Base-by-base conservation (phyloP, 345 rosid genomes). In the Lepidium aucheri region DNA sequence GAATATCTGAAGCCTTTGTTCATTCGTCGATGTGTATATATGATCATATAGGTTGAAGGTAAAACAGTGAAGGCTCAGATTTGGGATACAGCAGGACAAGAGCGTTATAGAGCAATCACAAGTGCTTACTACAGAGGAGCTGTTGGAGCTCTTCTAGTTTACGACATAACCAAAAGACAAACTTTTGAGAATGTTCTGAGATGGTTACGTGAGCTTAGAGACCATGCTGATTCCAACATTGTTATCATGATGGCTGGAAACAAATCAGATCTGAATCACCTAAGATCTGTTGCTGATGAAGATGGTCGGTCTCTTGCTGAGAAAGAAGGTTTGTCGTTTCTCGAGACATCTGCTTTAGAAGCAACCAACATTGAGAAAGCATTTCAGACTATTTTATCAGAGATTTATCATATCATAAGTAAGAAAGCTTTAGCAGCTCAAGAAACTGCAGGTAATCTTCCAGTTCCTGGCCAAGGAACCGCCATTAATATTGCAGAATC, bases 51-150 rank as follows among this genome's bases (percentile, higher is more conserved):
- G 96, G 92, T 86, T 6, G 90, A 88, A 74, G 96, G 90, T 55
- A 88, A 88, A 76, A 84, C 84, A 30, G 86, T 88, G 11, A 88
- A 88, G 84, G 92, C 90, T 26, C 90, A 88, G 83, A 88, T 88
- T 39, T 86, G 90, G 96, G 96, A 88, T 38, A 86, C 92, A 0
- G 96, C 92, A 24, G 96, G 96, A 9, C 96, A 88, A 68, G 92
- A 88, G 74, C 82, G 96, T 38, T 88, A 86, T n/a, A 70, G 90
- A 73, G 92, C 92, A 11, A 75, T 88, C 60, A 88, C 92, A 15
- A 84, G 83, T 53, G 90, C 90, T 35, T 88, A 86, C 77, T 86
- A 88, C 59, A 76, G 92, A 74, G 96, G 96, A 63, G 92, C 92
- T 2, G 95, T 85, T 8, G 95, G 95, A 0, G 95, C 95, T 2